A percentile compares a stretch with the other conserved stretches of the same genome.
Evolutionary conservation across 192 early-diverging fungal species (phyloP).

Genomic region (Gonapodya prolifera): DNA sequence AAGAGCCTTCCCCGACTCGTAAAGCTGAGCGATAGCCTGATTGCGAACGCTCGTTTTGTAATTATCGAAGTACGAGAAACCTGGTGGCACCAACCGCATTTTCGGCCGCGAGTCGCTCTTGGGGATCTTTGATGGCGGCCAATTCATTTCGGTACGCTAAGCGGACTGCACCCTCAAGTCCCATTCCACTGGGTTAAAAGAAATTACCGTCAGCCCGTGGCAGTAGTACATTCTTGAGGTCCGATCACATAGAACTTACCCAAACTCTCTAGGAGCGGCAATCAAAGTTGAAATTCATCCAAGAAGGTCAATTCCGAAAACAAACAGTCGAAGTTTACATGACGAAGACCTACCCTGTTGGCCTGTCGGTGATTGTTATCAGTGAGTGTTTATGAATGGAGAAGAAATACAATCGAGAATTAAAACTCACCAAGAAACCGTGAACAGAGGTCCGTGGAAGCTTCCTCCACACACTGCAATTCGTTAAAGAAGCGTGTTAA

Average conservation of each 20-base stretch:
- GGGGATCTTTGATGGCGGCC: background rate
- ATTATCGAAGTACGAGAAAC: background rate
- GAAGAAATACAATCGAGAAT: no score
- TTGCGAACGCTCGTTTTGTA: no score
- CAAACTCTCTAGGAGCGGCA: background rate
- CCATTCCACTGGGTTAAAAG: slow-evolving; percentile 10
- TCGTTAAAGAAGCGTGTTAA: no score
- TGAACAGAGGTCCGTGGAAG: slow-evolving; percentile 12
- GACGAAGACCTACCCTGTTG: background rate
- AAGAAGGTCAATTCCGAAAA: no score
- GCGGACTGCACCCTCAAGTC: slow-evolving; percentile 18
- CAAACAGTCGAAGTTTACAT: no score
- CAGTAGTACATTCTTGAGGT: no score
- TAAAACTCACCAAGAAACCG: slow-evolving; percentile 10
- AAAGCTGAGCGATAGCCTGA: background rate
- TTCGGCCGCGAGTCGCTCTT: slow-evolving; percentile 7
- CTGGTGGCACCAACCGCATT: background rate
- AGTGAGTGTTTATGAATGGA: no score
- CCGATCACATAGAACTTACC: no score
- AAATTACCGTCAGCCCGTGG: background rate
- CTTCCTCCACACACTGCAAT: slow-evolving; percentile 12
- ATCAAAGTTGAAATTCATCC: background rate
- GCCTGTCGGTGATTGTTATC: no score
- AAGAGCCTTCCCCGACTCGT: background rate
- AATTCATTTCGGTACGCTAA: slow-evolving; percentile 17